Base-by-base conservation (phyloP, 1,139 yeast genomes). In the Geotrichum armillariae region DNA sequence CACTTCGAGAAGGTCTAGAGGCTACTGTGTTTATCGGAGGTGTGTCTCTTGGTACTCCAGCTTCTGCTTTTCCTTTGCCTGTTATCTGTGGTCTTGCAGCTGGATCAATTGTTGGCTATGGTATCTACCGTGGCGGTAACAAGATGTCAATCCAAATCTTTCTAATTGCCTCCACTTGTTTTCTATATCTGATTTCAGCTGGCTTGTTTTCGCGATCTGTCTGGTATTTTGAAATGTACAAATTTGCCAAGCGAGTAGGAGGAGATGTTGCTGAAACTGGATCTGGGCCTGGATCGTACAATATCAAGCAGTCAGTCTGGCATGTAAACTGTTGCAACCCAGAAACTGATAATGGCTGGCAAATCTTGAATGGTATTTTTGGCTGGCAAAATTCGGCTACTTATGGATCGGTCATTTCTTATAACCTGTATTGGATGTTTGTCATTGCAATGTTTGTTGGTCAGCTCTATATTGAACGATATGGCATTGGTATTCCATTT, bases 351-450 rank as follows among this genome's bases (percentile, higher is more conserved):
- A 83, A 87, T 55, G 94, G 94, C 72, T 90, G 96, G 96, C 94
- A 86, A 79, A 80, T 90, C 55, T 89, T 90, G 77, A 89, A 88
- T 63, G 85, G 95, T 11, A 68, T 87, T 50, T 71, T 88, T 49
- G 95, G 95, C 58, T 88, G 96, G 96, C 95, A 87, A 72, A 88
- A 88, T 69, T 77, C 90, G 52, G 96, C 96, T 53, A 89, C 95
- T 57, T 80, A 87, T 63, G 95, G 95, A 49, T 85, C 95, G 1
- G 89, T 90, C 55, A 73, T 89, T 43, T 78, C 90, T 46, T 90
- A 90, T 74, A 88, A 87, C 71, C 60, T 86, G 44, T 90, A 89
- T 72, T 90, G 97, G 97, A 57, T 84, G 34, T 70, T 71, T 12
- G 67, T 89, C 50, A 82, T 87, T 56, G 22, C 23, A 11, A 22